Evolutionary conservation across 2,329 filamentous ascomycete species (phyloP).

Genomic region (Aspergillus cejpii): DNA sequence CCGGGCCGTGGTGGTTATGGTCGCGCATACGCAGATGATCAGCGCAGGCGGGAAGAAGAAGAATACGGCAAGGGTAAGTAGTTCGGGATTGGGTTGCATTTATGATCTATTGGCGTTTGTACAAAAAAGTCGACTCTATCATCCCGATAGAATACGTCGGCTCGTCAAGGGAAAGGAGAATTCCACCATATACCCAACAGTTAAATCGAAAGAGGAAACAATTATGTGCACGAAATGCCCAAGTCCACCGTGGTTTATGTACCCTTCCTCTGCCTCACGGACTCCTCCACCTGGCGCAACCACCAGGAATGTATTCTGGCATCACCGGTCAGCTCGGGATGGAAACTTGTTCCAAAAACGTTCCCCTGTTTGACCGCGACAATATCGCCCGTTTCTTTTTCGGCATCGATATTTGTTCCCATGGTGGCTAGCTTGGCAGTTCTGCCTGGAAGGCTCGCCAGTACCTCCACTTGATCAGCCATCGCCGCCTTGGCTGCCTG

Average conservation of each 20-base stretch:
- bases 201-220: slow-evolving; percentile 13
- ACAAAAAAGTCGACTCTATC: slow-evolving; percentile 24
- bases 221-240: slow-evolving; percentile 9
- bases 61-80: slow-evolving; percentile 55
- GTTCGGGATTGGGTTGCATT: slow-evolving; percentile 9
- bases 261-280: slow-evolving; percentile 27
- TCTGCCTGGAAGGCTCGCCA: slow-evolving; percentile 51
- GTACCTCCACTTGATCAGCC: slow-evolving; percentile 50
- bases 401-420: slow-evolving; percentile 33
- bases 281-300: slow-evolving; percentile 62
- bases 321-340: slow-evolving; percentile 87
- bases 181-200: slow-evolving; percentile 27
- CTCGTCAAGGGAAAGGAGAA: slow-evolving; percentile 15
- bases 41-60: slow-evolving; percentile 51
- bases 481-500: slow-evolving; percentile 41
- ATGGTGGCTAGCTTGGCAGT: slow-evolving; percentile 46
- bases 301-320: slow-evolving; percentile 89
- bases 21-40: slow-evolving; percentile 63
- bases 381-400: slow-evolving; percentile 58
- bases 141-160: slow-evolving; percentile 21
- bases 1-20: slow-evolving; percentile 88
- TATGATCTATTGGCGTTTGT: slow-evolving; percentile 23
- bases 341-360: slow-evolving; percentile 90
- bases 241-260: slow-evolving; percentile 17
- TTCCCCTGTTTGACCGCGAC: slow-evolving; percentile 86